Conservation (phyloP, 176 grass and related monocot genomes). For the Phoenix roebelenii region DNA sequence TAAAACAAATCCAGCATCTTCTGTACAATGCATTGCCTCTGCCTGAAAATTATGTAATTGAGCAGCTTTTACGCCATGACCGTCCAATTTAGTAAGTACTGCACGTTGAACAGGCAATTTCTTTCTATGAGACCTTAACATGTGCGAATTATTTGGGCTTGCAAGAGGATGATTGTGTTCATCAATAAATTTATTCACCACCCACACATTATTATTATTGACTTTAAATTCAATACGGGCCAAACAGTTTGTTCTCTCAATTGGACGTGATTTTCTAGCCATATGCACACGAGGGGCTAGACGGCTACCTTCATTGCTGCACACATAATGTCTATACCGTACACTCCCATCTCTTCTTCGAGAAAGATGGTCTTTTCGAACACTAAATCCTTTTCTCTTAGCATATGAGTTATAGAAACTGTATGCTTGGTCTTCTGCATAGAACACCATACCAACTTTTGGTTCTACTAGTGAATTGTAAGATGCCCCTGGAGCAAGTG, state of each 20-base stretch:
- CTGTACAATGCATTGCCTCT: background rate
- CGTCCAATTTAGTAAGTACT: background rate
- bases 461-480: conserved; percentile 1
- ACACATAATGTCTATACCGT: conserved; percentile 16
- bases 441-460: conserved; percentile 13
- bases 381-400: conserved; percentile 20
- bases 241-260: conserved; percentile 20
- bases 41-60: conserved; percentile 9
- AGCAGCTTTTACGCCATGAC: background rate
- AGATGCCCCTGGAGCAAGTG: background rate
- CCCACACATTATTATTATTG: conserved; percentile 9
- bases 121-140: conserved; percentile 24
- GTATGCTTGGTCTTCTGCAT: conserved; percentile 19
- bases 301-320: conserved; percentile 22
- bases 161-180: conserved; percentile 22
- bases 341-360: conserved; percentile 21
- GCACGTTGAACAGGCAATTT: conserved; percentile 14
- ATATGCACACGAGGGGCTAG: background rate
- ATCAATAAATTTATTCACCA: conserved; percentile 10
- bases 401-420: conserved; percentile 21
- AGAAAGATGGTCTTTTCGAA: conserved; percentile 21
- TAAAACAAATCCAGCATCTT: conserved; percentile 10
- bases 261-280: conserved; percentile 4
- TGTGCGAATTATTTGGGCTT: conserved; percentile 6
- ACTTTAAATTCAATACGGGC: conserved; percentile 23